Base-by-base conservation (phyloP, 2,329 filamentous ascomycete genomes). In the Talaromyces piceae region DNA sequence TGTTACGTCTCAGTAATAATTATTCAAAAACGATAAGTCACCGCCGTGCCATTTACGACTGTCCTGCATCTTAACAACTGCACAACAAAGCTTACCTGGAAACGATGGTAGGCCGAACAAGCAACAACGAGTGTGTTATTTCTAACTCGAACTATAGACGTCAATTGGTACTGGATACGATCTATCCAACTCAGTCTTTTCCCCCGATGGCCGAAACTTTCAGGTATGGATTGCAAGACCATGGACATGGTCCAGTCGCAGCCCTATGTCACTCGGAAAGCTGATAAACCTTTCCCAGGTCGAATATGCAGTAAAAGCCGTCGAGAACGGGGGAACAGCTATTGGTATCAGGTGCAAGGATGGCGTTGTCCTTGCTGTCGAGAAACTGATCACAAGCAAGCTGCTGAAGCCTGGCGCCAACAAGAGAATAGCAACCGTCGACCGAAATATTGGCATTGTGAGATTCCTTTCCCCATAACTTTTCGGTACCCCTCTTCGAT, bases 111-210 rank as follows among this genome's bases (percentile, higher is more conserved):
- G 44, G 49, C 55, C 48, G 47, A 39, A 31, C 41, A 48, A 25
- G 25, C 45, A 41, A 16, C 28, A 30, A 9, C 16, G 20, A 23
- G 20, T 13, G 39, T 5, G 20, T 30, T 45, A 43, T 45, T 18
- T 23, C 18, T 28, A 25, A 27, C 20, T 27, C 22, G 39, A 27
- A 6, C 25, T 13, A 18, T 56, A 98, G 93, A 98, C 93, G 67
- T 98, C 93, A 68, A 98, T 98, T 87, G 93, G 93, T 69, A 98
- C 93, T 66, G 93, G 93, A 68, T 98, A 98, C 77, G 93, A 98
- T 83, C 86, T 98, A 65, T 89, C 89, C 71, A 98, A 98, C 82
- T 97, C 93, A 67, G 94, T 97, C 78, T 98, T 97, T 80, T 97
- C 93, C 45, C 93, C 93, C 60, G 93, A 98, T 76, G 93, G 93